These are phyloP conservation scores for Oryza meridionalis DNA, from an alignment of 176 grass and related monocot species.

Conservation along the genomic window DNA sequence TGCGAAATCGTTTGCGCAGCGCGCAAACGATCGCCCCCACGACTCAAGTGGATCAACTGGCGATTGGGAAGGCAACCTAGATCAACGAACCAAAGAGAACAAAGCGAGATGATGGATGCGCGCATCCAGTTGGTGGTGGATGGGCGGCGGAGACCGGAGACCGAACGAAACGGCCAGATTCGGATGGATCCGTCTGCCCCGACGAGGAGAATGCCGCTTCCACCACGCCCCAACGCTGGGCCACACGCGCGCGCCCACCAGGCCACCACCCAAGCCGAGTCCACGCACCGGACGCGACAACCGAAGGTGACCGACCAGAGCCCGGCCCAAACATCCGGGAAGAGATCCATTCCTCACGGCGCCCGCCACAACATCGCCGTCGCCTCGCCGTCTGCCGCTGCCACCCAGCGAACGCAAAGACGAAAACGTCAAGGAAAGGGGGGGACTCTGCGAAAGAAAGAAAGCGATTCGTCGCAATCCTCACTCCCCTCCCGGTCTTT, in stretches of 20 bases:
- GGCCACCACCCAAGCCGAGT: background rate
- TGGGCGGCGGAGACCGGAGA: background rate
- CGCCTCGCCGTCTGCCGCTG: background rate
- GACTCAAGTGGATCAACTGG: background rate
- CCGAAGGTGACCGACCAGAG: background rate
- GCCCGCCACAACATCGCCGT: conserved; percentile 12
- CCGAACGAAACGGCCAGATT: background rate
- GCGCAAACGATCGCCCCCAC: background rate
- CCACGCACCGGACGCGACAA: background rate
- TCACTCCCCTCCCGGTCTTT: background rate
- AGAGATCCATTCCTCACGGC: background rate
- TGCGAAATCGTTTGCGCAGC: background rate
- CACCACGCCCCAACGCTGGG: background rate
- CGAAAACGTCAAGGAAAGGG: background rate
- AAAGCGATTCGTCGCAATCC: conserved; percentile 4
- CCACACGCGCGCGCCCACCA: conserved; percentile 4
- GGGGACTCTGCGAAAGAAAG: background rate
- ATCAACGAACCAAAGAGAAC: background rate
- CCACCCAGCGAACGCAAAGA: conserved; percentile 31
- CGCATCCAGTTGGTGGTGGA: no score
- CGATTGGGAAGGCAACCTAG: background rate
- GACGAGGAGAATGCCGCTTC: background rate
- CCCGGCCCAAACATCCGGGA: background rate
- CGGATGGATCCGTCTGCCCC: background rate
- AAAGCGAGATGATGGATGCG: background rate